Percentiles rank a stretch among this genome's conserved stretches.
These are phyloP conservation scores for Micractinium conductrix DNA, from an alignment of 139 green algal genomes.

Conservation along the genomic window DNA sequence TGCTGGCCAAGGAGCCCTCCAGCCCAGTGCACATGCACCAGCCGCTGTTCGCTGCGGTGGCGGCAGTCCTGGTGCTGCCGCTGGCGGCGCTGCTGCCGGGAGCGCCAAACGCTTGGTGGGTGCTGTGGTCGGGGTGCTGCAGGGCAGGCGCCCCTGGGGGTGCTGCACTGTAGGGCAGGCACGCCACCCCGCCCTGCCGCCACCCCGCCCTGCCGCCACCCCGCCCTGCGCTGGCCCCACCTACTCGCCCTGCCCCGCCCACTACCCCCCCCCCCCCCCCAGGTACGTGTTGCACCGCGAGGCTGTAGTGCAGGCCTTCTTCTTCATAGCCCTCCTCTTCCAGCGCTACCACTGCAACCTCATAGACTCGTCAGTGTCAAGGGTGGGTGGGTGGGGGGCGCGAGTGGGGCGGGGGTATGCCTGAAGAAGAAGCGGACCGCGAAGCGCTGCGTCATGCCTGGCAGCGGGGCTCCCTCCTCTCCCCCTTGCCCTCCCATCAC, in stretches of 20 bases:
- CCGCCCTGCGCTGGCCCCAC: no score
- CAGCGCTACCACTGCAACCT: background rate
- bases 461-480: no score
- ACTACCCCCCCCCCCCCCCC: background rate
- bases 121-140: background rate
- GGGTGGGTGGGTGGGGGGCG: background rate
- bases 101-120: background rate
- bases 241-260: background rate
- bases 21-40: background rate
- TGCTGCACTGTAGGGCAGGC: background rate
- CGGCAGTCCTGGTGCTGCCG: background rate
- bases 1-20: background rate
- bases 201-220: background rate
- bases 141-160: background rate
- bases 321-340: background rate
- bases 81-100: constrained; percentile 2
- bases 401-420: no score
- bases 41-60: background rate
- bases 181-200: background rate
- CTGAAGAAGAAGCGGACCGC: no score
- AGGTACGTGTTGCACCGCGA: constrained; percentile 7
- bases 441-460: background rate
- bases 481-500: no score
- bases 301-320: constrained; percentile 3
- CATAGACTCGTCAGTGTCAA: background rate